phyloP scores from a whole-genome alignment of 495 filamentous ascomycete genomes.

The Penicillium parvum region DNA sequence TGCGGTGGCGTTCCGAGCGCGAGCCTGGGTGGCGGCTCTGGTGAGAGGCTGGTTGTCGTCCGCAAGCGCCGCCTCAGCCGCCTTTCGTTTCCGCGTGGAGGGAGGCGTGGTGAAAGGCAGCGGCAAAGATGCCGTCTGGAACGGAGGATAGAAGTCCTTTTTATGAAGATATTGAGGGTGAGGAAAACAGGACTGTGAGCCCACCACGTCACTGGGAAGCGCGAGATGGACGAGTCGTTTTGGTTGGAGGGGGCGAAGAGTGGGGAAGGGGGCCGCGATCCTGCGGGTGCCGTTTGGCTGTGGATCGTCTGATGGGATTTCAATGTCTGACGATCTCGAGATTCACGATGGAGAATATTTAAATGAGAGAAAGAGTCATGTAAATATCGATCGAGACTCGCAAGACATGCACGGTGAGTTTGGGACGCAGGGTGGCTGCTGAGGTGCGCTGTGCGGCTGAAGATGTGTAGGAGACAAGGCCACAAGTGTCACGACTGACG shows the following conservation, averaged over 20 bases:
- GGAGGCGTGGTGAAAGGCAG: conserved; percentile 58
- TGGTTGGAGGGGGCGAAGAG: conserved; percentile 14
- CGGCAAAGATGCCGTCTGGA: conserved; percentile 19
- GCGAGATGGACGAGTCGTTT: not conserved
- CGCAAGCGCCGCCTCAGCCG: conserved; percentile 65
- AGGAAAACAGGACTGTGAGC: not conserved
- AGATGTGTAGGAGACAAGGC: too few species aligned
- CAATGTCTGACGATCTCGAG: too few species aligned
- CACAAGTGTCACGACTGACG: too few species aligned
- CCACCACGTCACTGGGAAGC: conserved; percentile 19
- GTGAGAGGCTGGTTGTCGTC: conserved; percentile 41
- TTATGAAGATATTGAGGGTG: too few species aligned
- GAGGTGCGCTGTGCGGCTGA: too few species aligned
- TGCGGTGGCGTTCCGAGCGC: conserved; percentile 23
- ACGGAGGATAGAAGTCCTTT: conserved; percentile 1
- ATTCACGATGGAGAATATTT: not conserved
- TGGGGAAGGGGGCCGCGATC: conserved; percentile 16
- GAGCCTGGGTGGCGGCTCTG: conserved; percentile 37
- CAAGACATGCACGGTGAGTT: too few species aligned
- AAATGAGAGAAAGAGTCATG: not conserved
- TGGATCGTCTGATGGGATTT: not conserved
- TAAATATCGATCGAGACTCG: too few species aligned
- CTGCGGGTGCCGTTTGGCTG: not conserved
- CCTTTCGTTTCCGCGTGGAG: conserved; percentile 82
- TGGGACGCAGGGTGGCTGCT: too few species aligned